Base-by-base conservation (phyloP, 768 basidiomycete species). In the Kwoniella heveanensis region DNA sequence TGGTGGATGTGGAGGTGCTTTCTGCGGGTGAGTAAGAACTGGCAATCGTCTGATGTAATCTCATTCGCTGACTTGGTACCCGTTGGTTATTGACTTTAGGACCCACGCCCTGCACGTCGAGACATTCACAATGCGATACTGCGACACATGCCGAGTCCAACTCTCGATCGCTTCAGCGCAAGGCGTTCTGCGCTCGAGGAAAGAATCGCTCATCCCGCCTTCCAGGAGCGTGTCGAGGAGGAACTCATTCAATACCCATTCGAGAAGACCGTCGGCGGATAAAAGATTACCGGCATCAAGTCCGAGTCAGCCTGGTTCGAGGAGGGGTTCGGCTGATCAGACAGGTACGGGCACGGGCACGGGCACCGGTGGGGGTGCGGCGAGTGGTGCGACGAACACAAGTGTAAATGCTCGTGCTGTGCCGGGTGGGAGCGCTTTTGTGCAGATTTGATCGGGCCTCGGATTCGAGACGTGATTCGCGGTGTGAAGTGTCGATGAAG, bases 1-100 rank as follows among this genome's bases (percentile, higher is more conserved):
- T 61, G 78, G 78, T 36, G 78, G 78, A n/a, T 79, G 78, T 56
- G 78, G 77, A 13, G 78, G 78, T 19, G 61, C 66, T 1, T 79
- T 77, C 60, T 79, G 78, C 75, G 70, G 71, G 57, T 66, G 53
- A 61, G 71, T 64, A 25, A 25, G 57, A 48, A 17, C 62, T 24
- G 25, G 22, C n/a, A 25, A 51, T 24, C 39, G 21, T 6, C 37
- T 63, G 49, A 57, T 39, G 17, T n/a, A n/a, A n/a, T n/a, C 32
- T 32, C 32, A 32, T 13, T 32, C 7, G 32, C 32, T 32, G 13
- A 32, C 13, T 32, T 32, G n/a, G n/a, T n/a, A n/a, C n/a, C n/a
- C 32, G 32, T 13, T 32, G 5, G 32, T 32, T 32, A 5, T 32
- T 32, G 5, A 32, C 32, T 13, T 32, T 44, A 72, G 71, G 15